Conservation (phyloP, 106 monocot genomes). For the Chionographis japonica region DNA sequence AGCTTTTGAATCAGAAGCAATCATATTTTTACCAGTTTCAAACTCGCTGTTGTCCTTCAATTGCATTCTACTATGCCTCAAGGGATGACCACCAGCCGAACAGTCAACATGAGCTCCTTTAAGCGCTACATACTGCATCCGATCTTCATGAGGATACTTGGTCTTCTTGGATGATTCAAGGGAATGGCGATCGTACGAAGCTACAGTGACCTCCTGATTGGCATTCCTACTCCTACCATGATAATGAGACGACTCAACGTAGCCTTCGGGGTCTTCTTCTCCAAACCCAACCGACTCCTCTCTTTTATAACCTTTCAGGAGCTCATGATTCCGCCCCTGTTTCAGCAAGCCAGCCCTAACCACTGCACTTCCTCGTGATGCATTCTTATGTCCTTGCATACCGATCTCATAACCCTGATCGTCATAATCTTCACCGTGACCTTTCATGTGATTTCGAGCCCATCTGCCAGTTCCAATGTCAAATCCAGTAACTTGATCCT, state of each 20-base stretch:
- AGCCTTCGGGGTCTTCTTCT: slow-evolving; percentile 13
- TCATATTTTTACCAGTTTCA: not conserved
- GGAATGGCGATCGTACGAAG: slow-evolving; percentile 36
- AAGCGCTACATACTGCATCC: slow-evolving; percentile 10
- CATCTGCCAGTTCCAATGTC: slow-evolving; percentile 11
- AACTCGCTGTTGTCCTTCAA: slow-evolving; percentile 14
- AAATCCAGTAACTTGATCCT: slow-evolving; percentile 19
- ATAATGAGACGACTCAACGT: slow-evolving; percentile 1
- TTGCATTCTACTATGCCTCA: slow-evolving; percentile 2
- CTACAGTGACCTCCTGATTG: slow-evolving; percentile 37
- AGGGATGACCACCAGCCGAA: slow-evolving; percentile 5
- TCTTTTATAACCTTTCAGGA: slow-evolving; percentile 10
- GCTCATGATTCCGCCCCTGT: slow-evolving; percentile 31
- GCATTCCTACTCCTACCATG: slow-evolving; percentile 18
- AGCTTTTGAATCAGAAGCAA: slow-evolving; percentile 7
- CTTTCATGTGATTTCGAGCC: slow-evolving; percentile 2
- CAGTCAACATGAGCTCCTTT: slow-evolving; percentile 21
- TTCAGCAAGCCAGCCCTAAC: slow-evolving; percentile 22
- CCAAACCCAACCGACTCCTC: not conserved
- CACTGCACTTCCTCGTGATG: not conserved
- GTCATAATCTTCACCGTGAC: slow-evolving; percentile 16
- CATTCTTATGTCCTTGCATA: not conserved
- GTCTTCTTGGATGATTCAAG: slow-evolving; percentile 18
- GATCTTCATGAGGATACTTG: slow-evolving; percentile 28
- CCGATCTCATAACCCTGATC: slow-evolving; percentile 16